Conservation (phyloP, 192 early-diverging fungal genomes). For the Entomortierella parvispora region DNA sequence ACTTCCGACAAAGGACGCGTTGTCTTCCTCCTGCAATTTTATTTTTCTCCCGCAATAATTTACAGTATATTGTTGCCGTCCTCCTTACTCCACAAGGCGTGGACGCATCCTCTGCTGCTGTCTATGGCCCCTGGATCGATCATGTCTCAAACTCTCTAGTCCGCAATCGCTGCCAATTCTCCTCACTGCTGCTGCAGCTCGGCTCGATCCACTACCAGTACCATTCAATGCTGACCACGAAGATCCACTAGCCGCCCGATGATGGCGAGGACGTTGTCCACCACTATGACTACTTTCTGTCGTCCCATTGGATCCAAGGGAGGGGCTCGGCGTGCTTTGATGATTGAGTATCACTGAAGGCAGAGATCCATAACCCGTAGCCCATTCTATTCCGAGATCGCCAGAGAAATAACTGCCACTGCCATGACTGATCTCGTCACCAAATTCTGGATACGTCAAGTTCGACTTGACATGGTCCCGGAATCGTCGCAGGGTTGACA, state of each 20-base stretch:
- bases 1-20: too few species aligned
- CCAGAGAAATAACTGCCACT: slow-evolving; percentile 29
- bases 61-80: too few species aligned
- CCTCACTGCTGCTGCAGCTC: background rate
- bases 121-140: background rate
- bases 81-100: too few species aligned
- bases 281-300: background rate
- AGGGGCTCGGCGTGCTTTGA: background rate
- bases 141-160: slow-evolving; percentile 8
- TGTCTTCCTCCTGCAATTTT: too few species aligned
- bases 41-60: too few species aligned
- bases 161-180: slow-evolving; percentile 27
- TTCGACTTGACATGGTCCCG: slow-evolving; percentile 44
- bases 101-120: too few species aligned
- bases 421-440: slow-evolving; percentile 4
- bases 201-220: background rate
- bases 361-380: background rate
- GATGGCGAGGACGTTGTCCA: background rate
- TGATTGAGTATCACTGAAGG: background rate
- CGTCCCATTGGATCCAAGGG: background rate
- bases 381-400: slow-evolving; percentile 24
- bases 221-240: too few species aligned
- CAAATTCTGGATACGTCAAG: slow-evolving; percentile 24
- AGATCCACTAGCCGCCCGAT: too few species aligned
- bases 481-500: slow-evolving; percentile 26